phyloP scores from a whole-genome alignment of 371 early-diverging fungal species.

The Mucor velutinosus region DNA sequence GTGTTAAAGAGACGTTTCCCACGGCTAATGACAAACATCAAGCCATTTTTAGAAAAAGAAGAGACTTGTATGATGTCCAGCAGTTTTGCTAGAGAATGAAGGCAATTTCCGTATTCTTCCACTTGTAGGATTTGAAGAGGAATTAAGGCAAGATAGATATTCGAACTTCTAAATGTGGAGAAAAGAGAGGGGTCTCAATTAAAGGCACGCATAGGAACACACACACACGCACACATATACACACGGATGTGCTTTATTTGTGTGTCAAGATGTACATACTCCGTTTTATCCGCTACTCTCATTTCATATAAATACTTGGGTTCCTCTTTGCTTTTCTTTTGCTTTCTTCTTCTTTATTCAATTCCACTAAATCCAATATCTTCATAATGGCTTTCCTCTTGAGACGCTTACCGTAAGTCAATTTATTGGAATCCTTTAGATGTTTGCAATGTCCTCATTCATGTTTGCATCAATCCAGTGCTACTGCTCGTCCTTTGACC shows the following conservation, averaged over 20 bases:
- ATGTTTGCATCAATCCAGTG: neutral
- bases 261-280: neutral
- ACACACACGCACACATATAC: neutral
- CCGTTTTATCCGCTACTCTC: neutral
- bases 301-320: constrained; percentile 7
- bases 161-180: constrained; percentile 6
- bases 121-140: neutral
- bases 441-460: neutral
- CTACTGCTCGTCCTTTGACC: constrained; percentile 16
- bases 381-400: constrained; percentile 16
- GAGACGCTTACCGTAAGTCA: constrained; percentile 24
- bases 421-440: neutral
- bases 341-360: constrained; percentile 2
- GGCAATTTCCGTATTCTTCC: constrained; percentile 11
- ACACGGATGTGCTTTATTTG: neutral
- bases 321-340: neutral
- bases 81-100: neutral
- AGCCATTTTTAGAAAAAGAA: constrained; percentile 1
- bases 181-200: neutral
- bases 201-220: neutral
- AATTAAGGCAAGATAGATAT: constrained; percentile 8
- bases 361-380: neutral
- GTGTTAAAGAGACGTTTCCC: neutral
- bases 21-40: neutral
- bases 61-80: neutral